Conservation (phyloP, 345 rosid species). For the Chamaenerion angustifolium region DNA sequence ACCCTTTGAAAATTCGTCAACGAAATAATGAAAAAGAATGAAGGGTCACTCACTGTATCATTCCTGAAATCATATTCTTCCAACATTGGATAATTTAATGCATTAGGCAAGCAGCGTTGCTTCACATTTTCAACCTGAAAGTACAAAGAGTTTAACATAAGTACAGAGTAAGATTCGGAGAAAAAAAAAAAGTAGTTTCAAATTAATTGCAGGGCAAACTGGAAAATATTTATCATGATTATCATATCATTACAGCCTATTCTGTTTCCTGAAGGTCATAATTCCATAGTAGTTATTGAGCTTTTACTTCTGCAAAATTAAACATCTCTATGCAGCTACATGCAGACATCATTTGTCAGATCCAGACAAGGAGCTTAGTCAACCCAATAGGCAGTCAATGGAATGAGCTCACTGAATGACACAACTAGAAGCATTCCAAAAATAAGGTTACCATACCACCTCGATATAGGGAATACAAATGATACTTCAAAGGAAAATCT, state of each 20-base stretch:
- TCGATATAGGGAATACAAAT: no score
- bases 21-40: background rate
- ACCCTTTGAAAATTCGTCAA: background rate
- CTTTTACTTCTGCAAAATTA: background rate
- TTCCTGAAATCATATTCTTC: conserved; percentile 95
- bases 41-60: conserved; percentile 52
- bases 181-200: background rate
- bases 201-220: background rate
- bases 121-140: conserved; percentile 89
- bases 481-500: no score
- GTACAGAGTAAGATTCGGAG: background rate
- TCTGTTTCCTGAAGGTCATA: no score
- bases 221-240: no score
- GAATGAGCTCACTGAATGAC: no score
- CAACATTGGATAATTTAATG: conserved; percentile 92
- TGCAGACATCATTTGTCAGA: no score
- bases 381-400: no score
- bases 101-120: conserved; percentile 97
- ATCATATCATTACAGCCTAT: no score
- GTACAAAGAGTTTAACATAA: background rate
- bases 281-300: background rate
- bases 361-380: no score
- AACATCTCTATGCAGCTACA: background rate
- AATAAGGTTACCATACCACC: no score
- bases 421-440: no score